A percentile compares a stretch with the other conserved stretches of the same genome.
These are phyloP conservation scores for Geranium rotundifolium DNA, from an alignment of 345 rosid species.

Conservation along the genomic window DNA sequence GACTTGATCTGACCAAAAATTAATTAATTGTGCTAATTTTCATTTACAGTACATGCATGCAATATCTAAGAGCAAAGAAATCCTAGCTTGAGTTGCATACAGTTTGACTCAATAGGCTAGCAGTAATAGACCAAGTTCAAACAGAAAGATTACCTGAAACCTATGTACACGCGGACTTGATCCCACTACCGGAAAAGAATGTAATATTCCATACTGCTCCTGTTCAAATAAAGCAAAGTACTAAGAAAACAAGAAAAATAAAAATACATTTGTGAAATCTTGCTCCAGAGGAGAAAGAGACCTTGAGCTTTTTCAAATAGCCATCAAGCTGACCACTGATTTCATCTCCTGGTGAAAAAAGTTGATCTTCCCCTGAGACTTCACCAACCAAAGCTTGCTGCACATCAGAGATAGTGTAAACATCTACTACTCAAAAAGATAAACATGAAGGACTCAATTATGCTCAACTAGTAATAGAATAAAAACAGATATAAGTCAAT, in stretches of 20 bases:
- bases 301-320: constrained; percentile 66
- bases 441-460: background rate
- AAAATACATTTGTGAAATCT: too few species aligned
- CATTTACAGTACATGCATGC: background rate
- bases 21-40: background rate
- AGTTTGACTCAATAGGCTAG: background rate
- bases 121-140: background rate
- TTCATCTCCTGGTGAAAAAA: constrained; percentile 67
- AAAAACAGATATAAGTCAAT: background rate
- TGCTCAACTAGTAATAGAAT: background rate
- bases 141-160: constrained; percentile 45
- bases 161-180: constrained; percentile 52
- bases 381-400: constrained; percentile 99
- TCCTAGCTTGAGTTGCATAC: background rate
- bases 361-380: constrained; percentile 74
- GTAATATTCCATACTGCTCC: constrained; percentile 58
- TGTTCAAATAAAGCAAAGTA: constrained; percentile 23
- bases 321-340: constrained; percentile 50
- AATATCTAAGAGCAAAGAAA: background rate
- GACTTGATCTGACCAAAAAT: too few species aligned
- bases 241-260: background rate
- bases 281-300: constrained; percentile 6
- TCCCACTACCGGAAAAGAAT: constrained; percentile 35
- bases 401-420: constrained; percentile 3
- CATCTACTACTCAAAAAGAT: background rate